phyloP scores from a whole-genome alignment of 2,329 filamentous ascomycete species.

The Talaromyces marneffei region DNA sequence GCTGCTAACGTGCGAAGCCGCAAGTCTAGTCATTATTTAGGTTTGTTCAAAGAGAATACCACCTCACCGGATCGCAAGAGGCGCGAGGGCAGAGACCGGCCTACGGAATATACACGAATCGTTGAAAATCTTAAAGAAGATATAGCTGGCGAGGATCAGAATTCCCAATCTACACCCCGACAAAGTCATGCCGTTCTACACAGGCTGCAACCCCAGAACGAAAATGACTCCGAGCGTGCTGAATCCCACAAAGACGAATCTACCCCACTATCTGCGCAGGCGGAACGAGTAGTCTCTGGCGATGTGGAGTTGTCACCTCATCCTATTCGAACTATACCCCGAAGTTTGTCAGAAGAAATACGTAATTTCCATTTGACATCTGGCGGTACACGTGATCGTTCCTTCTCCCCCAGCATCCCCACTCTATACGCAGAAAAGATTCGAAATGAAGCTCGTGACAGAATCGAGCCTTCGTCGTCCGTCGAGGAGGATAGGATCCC shows the following conservation, averaged over 20 bases:
- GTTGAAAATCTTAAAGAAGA: constrained; percentile 16
- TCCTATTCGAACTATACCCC: constrained; percentile 38
- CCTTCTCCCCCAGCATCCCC: constrained; percentile 40
- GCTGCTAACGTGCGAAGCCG: constrained; percentile 53
- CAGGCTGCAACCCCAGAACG: constrained; percentile 15
- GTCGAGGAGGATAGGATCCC: constrained; percentile 1
- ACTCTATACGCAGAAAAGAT: constrained; percentile 32
- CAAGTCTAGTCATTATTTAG: constrained; percentile 61
- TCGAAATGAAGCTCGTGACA: constrained; percentile 25
- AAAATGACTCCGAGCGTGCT: constrained; percentile 4
- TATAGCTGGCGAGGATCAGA: constrained; percentile 3
- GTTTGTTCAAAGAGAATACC: constrained; percentile 60
- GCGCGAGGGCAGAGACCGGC: constrained; percentile 40
- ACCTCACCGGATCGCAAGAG: constrained; percentile 48
- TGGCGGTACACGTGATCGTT: constrained; percentile 40
- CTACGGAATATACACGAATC: constrained; percentile 31
- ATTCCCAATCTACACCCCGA: constrained; percentile 7
- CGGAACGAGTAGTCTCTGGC: constrained; percentile 1
- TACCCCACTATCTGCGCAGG: neutral
- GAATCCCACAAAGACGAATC: neutral
- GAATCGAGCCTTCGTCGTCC: neutral
- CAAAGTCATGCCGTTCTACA: constrained; percentile 17
- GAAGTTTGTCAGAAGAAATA: constrained; percentile 52
- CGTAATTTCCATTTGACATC: constrained; percentile 50
- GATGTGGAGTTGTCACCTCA: constrained; percentile 23